A percentile compares a stretch with the other conserved stretches of the same genome.
Evolutionary conservation across 768 basidiomycete genomes (phyloP).

Genomic region (Solioccasus polychromus): DNA sequence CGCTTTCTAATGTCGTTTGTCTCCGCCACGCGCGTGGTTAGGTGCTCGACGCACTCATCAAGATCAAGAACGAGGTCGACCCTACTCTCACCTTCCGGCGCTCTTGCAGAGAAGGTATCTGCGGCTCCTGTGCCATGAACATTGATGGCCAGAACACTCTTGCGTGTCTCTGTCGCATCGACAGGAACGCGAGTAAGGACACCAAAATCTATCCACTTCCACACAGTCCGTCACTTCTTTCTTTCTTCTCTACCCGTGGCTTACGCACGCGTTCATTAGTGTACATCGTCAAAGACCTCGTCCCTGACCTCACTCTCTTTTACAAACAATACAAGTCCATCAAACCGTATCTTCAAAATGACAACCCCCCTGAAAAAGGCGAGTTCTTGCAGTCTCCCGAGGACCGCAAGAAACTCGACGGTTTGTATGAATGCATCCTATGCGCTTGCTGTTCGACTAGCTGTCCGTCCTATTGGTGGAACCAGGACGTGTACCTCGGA

Average conservation of each 20-base stretch:
- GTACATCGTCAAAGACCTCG: slow-evolving; percentile 99
- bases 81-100: slow-evolving; percentile 97
- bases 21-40: too few relatives aligned
- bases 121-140: slow-evolving; percentile 99
- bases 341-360: slow-evolving; percentile 93
- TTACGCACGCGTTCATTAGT: too few relatives aligned
- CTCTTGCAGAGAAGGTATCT: slow-evolving; percentile 93
- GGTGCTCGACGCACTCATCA: slow-evolving; percentile 92
- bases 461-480: slow-evolving; percentile 99
- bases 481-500: slow-evolving; percentile 97
- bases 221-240: slow-evolving; percentile 66
- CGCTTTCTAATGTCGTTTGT: too few relatives aligned
- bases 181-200: slow-evolving; percentile 67
- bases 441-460: slow-evolving; percentile 98
- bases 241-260: too few relatives aligned
- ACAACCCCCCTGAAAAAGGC: slow-evolving; percentile 79
- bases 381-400: slow-evolving; percentile 90
- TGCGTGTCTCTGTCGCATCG: slow-evolving; percentile 94
- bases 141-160: slow-evolving; percentile 98
- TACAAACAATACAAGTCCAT: slow-evolving; percentile 99
- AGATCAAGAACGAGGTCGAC: slow-evolving; percentile 99
- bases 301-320: slow-evolving; percentile 86
- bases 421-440: slow-evolving; percentile 96
- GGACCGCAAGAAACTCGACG: slow-evolving; percentile 95
- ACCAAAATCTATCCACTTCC: slow-evolving; percentile 95